Conservation (phyloP, 73 alveolate genomes). For the Paramecium sexaurelia region DNA sequence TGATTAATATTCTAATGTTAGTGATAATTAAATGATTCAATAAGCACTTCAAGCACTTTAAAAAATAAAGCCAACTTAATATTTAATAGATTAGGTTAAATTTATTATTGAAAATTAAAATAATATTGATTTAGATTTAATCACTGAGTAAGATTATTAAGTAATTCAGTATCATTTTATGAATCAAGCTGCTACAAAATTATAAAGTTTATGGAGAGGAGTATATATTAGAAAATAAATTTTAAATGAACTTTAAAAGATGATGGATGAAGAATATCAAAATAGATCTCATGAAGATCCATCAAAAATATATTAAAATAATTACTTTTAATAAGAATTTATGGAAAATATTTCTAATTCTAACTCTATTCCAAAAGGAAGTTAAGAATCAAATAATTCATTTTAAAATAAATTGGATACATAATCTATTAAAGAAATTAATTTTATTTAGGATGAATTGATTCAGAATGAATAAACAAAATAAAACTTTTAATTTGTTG, state of each 20-base stretch:
- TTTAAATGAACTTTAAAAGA: neutral
- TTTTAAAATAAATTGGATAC: neutral
- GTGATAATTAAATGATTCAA: neutral
- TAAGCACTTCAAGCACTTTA: neutral
- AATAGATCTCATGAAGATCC: neutral
- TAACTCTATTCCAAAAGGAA: neutral
- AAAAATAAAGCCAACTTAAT: neutral
- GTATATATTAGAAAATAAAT: neutral
- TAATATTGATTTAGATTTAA: neutral
- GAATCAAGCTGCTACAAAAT: constrained; percentile 31
- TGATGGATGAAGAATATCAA: neutral
- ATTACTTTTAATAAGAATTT: neutral
- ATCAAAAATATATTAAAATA: neutral
- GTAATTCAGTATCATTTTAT: constrained; percentile 1
- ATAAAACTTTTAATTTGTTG: neutral
- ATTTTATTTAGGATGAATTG: neutral
- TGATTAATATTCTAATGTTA: neutral
- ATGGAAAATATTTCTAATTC: neutral
- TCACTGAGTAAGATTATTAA: neutral
- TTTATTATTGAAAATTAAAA: neutral
- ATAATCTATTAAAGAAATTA: neutral
- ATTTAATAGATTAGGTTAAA: neutral
- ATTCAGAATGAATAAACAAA: neutral
- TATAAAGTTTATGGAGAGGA: constrained; percentile 39
- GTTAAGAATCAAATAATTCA: neutral